Evolutionary conservation across 2,329 filamentous ascomycete genomes (phyloP).

Genomic region (Colletotrichum tropicale): DNA sequence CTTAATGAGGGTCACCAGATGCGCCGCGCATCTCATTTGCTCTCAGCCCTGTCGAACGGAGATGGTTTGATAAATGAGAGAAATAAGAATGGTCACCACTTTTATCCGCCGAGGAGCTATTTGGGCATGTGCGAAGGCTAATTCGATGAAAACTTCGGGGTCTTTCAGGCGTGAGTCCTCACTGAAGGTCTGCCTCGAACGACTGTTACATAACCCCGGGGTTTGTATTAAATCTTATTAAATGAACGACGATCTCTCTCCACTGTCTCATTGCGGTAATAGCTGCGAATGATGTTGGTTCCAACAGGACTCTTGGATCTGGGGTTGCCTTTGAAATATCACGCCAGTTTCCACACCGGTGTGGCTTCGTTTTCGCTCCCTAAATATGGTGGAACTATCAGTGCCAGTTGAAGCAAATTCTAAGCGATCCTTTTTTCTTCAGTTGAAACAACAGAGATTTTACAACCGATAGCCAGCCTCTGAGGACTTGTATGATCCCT

Average conservation of each 20-base stretch:
- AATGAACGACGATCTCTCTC: neutral
- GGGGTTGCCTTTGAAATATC: neutral
- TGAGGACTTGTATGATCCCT: neutral
- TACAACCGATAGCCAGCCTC: neutral
- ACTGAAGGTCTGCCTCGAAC: neutral
- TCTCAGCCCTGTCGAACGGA: neutral
- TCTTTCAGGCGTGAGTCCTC: neutral
- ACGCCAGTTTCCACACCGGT: neutral
- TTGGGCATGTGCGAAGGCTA: neutral
- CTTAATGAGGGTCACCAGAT: neutral
- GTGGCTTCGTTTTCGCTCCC: neutral
- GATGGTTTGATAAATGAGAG: neutral
- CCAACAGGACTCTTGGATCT: neutral
- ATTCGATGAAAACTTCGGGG: neutral
- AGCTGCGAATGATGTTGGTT: neutral
- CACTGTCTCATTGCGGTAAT: neutral
- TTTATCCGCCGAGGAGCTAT: neutral
- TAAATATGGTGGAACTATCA: neutral
- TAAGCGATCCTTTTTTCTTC: neutral
- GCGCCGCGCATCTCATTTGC: neutral
- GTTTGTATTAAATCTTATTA: neutral
- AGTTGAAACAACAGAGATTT: neutral
- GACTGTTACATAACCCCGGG: neutral
- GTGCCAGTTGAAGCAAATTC: accelerated
- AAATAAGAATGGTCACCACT: neutral